Evolutionary conservation across 306 rosid genomes (phyloP).

Genomic region (Glycyrrhiza uralensis): DNA sequence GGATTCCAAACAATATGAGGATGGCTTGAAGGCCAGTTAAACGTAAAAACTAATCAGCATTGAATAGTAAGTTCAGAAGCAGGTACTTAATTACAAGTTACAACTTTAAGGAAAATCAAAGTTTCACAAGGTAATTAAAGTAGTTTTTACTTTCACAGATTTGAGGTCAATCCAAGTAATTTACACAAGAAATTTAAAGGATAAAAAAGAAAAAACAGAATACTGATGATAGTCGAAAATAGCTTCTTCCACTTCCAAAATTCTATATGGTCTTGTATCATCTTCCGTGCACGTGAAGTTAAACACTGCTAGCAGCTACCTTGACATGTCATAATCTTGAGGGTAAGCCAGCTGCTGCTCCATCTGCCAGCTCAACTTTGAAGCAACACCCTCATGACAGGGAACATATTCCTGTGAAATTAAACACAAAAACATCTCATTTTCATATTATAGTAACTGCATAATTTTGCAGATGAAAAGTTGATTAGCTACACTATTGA

Average conservation of each 20-base stretch:
- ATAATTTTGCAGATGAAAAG: neutral
- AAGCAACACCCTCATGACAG: slow-evolving; percentile 91
- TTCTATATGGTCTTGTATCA: slow-evolving; percentile 35
- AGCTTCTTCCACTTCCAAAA: slow-evolving; percentile 62
- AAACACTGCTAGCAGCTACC: slow-evolving; percentile 45
- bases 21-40: neutral
- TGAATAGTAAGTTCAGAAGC: slow-evolving; percentile 41
- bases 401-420: slow-evolving; percentile 79
- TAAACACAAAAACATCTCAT: neutral
- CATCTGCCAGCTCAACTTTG: slow-evolving; percentile 84
- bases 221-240: slow-evolving; percentile 42
- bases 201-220: slow-evolving; percentile 16
- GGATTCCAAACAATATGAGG: no score
- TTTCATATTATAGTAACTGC: neutral
- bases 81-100: slow-evolving; percentile 49
- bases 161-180: slow-evolving; percentile 66
- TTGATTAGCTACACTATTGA: neutral
- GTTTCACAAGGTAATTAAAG: slow-evolving; percentile 45
- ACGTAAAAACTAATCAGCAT: slow-evolving; percentile 37
- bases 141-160: slow-evolving; percentile 42
- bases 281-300: slow-evolving; percentile 34
- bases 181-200: slow-evolving; percentile 45
- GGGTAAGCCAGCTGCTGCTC: slow-evolving; percentile 80
- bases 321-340: slow-evolving; percentile 72
- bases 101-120: slow-evolving; percentile 46